A percentile compares a stretch with the other conserved stretches of the same genome.
These are phyloP conservation scores for Neofusicoccum laricinum DNA, from an alignment of 2,329 filamentous ascomycete genomes.

Conservation along the genomic window DNA sequence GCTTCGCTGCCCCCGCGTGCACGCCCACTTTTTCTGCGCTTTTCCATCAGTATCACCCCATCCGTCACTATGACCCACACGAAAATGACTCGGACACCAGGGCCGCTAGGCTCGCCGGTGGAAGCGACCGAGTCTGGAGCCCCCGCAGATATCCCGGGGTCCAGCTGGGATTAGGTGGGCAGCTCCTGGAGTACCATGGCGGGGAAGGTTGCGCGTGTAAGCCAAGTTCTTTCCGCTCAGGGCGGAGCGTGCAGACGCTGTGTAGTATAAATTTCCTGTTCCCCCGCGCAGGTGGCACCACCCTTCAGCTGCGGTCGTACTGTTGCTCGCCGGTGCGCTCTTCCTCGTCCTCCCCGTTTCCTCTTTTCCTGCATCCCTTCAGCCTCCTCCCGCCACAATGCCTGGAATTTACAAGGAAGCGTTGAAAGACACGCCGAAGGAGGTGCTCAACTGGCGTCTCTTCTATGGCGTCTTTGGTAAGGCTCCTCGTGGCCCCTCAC, in stretches of 20 bases:
- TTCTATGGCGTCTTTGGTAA: conserved; percentile 67
- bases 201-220: background rate
- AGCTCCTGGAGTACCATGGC: background rate
- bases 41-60: background rate
- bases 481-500: background rate
- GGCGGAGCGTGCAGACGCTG: background rate
- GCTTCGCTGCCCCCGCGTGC: background rate
- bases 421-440: conserved; percentile 63
- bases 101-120: background rate
- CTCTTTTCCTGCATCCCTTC: background rate
- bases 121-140: background rate
- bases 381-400: background rate
- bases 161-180: background rate
- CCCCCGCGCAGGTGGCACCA: background rate
- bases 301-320: conserved; percentile 5
- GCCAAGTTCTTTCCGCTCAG: conserved; percentile 1
- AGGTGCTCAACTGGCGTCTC: conserved; percentile 73
- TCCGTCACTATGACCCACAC: background rate
- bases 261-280: background rate
- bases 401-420: conserved; percentile 35
- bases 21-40: background rate
- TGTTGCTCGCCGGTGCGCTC: conserved; percentile 1
- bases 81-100: conserved; percentile 7
- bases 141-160: background rate
- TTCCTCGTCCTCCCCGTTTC: background rate